phyloP scores from a whole-genome alignment of 2,329 filamentous ascomycete species.

The Macrophomina tecta region DNA sequence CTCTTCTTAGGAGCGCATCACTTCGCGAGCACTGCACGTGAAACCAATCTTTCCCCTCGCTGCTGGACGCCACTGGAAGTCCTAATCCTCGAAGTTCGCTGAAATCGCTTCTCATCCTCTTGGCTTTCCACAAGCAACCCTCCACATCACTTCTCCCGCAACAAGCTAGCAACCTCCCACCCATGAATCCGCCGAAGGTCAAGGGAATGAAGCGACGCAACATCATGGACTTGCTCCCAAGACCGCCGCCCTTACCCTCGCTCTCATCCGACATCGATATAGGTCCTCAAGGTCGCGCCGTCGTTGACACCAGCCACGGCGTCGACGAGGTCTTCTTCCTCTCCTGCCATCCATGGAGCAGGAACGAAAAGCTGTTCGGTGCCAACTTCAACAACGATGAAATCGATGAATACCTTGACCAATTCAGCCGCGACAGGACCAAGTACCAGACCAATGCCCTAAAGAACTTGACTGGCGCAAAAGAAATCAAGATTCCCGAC shows the following conservation, averaged over 20 bases:
- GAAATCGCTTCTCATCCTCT: too few species aligned
- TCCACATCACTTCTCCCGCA: not conserved
- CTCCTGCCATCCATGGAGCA: not conserved
- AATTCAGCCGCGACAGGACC: not conserved
- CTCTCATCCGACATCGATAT: conserved; percentile 12
- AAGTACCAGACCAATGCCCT: not conserved
- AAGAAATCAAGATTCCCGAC: not conserved
- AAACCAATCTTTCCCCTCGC: too few species aligned
- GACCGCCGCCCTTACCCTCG: not conserved
- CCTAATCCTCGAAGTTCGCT: too few species aligned
- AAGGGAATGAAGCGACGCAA: not conserved
- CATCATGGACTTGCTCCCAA: not conserved
- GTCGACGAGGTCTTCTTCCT: conserved; percentile 10
- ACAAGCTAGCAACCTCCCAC: too few species aligned
- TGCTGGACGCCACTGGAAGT: too few species aligned
- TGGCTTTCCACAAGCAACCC: not conserved
- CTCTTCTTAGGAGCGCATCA: too few species aligned
- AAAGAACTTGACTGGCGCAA: not conserved
- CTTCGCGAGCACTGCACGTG: too few species aligned
- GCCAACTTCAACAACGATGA: not conserved
- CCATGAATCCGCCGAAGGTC: not conserved
- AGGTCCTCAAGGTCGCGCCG: not conserved
- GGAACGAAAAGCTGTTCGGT: not conserved
- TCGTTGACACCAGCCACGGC: not conserved
- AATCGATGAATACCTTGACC: not conserved